Conservation (phyloP, 371 early-diverging fungal genomes). For the Phascolomyces articulosus region DNA sequence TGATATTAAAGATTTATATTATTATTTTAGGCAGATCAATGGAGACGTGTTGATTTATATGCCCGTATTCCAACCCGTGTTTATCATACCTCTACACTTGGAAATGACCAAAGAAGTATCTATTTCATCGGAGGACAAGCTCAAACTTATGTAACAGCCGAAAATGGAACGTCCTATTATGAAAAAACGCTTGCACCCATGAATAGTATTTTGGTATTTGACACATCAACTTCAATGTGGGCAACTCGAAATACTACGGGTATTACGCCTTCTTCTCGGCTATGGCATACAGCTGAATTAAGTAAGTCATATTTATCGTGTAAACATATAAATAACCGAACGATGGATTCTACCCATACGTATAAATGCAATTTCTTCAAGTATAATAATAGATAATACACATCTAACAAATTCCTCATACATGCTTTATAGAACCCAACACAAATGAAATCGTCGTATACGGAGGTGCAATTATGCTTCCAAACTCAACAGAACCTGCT, state of each 20-base stretch:
- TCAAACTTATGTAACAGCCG: not conserved
- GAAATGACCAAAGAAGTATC: not conserved
- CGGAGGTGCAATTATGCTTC: not conserved
- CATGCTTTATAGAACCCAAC: not conserved
- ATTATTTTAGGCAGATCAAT: not conserved
- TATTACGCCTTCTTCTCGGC: not conserved
- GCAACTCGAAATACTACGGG: not conserved
- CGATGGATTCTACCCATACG: too few species aligned
- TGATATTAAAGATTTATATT: too few species aligned
- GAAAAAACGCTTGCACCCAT: not conserved
- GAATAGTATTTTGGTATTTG: not conserved
- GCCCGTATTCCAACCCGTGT: not conserved
- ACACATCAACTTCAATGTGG: not conserved
- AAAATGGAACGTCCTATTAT: not conserved
- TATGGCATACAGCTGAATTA: not conserved
- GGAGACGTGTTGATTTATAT: not conserved
- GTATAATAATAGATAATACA: too few species aligned
- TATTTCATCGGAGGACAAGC: not conserved
- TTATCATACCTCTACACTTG: not conserved
- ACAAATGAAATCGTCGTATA: not conserved
- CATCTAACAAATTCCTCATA: not conserved
- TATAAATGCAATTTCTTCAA: too few species aligned
- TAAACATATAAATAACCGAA: too few species aligned
- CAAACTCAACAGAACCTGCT: not conserved
- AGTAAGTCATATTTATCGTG: too few species aligned